These are phyloP conservation scores for Sechiopsis laciniata DNA, from an alignment of 306 rosid genomes.

Conservation along the genomic window DNA sequence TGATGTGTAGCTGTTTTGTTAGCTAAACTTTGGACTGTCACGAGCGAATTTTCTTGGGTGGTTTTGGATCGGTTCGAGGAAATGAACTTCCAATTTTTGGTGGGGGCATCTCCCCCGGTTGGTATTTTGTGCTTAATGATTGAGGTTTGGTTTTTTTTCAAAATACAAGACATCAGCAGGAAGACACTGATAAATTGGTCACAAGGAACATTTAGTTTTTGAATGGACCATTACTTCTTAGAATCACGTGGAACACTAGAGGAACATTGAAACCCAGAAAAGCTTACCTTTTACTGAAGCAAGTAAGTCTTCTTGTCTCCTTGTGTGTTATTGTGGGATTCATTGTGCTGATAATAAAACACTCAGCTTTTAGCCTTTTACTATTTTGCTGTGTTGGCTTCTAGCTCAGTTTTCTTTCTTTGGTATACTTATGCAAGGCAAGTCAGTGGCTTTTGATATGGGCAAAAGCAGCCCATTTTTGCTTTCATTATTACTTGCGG, in stretches of 20 bases:
- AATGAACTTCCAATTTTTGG: no score
- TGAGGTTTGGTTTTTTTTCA: no score
- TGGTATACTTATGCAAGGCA: slow-evolving; percentile 4
- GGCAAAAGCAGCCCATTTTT: neutral
- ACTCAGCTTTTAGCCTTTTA: slow-evolving; percentile 17
- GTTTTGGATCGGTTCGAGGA: no score
- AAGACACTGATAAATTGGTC: slow-evolving; percentile 13
- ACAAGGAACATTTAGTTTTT: slow-evolving; percentile 13
- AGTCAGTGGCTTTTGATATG: slow-evolving; percentile 5
- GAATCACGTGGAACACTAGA: slow-evolving; percentile 20
- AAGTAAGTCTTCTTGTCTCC: slow-evolving; percentile 3
- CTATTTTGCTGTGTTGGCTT: slow-evolving; percentile 6
- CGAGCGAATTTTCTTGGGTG: no score
- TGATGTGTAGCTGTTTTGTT: no score
- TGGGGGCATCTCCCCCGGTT: no score
- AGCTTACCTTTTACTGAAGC: slow-evolving; percentile 10
- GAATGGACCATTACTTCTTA: neutral
- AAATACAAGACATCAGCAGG: neutral
- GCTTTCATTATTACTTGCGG: slow-evolving; percentile 5
- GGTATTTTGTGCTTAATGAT: no score
- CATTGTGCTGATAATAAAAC: slow-evolving; percentile 8
- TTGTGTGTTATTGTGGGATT: slow-evolving; percentile 14
- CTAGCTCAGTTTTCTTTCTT: slow-evolving; percentile 3
- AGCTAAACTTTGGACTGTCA: no score
- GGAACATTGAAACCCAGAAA: slow-evolving; percentile 11